Evolutionary conservation across 495 filamentous ascomycete species (phyloP), one percentile per base, ranked within the genome.

Genomic region (Hyaloscypha finlandica): DNA sequence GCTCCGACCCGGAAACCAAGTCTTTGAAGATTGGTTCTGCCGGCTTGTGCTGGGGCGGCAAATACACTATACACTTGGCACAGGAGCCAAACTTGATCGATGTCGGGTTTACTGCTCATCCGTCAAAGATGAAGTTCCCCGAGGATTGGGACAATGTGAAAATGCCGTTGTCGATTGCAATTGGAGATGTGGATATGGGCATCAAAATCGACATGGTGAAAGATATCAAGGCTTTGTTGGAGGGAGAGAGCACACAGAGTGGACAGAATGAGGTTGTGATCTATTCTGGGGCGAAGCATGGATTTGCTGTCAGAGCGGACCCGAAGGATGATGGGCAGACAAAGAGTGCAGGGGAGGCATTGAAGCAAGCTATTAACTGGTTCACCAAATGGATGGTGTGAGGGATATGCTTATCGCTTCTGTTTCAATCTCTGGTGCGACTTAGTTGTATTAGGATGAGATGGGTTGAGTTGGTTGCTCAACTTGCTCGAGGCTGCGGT

Each of bases 21-120:
- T 62, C 64, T 20, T 30, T 74, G 54, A 73, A 73, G 42, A 59
- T 88, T 55, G 83, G 81, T 33, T 78, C 77, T 1, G 81, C 84
- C 0, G 87, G 87, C 0, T 88, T 84, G 70, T 88, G 86, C 73
- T 89, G 84, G 86, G 86, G 86, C 39, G 87, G 85, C 3, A 81
- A 81, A 63, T 78, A 85, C 66, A 72, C 79, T 0, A 66, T 83
- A 5, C 65, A 76, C 20, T 75, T 87, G 6, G 77, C 79, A 4
- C 74, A 79, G 37, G 77, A 77, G 65, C n/a, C 57, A 20, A 66
- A 70, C 1, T 73, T 88, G 58, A 76, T 88, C 22, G 79, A 87
- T 70, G 81, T 75, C 35, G 81, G 74, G 1, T 88, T 84, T 71
- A 82, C 80, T 0, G 86, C 83, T 4, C 86, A 88, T 68, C 87